Conservation (phyloP, 352 stramenopile species). For the Thalassiosira mediterranea region DNA sequence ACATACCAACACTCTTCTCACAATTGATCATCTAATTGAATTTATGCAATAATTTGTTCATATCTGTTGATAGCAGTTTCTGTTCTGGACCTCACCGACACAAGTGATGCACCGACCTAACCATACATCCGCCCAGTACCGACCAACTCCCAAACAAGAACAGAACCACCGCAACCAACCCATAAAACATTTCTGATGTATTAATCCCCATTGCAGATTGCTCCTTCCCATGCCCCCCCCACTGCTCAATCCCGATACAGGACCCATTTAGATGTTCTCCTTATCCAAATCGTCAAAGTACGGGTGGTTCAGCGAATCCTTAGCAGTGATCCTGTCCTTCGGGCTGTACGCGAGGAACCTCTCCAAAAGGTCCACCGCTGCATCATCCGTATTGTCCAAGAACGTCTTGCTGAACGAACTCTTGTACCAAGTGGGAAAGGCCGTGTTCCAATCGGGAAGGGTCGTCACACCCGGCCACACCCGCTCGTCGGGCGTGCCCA, state of each 20-base stretch:
- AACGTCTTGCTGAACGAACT: slow-evolving; percentile 67
- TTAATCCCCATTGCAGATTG: neutral
- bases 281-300: slow-evolving; percentile 95
- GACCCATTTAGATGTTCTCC: slow-evolving; percentile 66
- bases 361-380: slow-evolving; percentile 88
- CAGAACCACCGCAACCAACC: neutral
- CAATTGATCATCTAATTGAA: neutral
- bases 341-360: slow-evolving; percentile 88
- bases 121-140: neutral
- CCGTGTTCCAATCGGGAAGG: slow-evolving; percentile 96
- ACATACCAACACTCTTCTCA: too few relatives aligned
- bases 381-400: slow-evolving; percentile 49
- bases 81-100: neutral
- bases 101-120: slow-evolving; percentile 1
- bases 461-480: slow-evolving; percentile 96
- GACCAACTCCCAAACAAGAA: neutral
- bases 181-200: neutral
- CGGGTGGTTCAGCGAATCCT: slow-evolving; percentile 94
- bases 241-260: neutral
- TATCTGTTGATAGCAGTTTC: neutral
- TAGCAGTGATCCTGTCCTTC: slow-evolving; percentile 90
- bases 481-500: slow-evolving; percentile 96
- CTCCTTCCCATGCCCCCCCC: too few relatives aligned
- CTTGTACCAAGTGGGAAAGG: slow-evolving; percentile 97
- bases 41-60: neutral